Base-by-base conservation (phyloP, 2,329 filamentous ascomycete genomes). In the Phialocephala sp. region DNA sequence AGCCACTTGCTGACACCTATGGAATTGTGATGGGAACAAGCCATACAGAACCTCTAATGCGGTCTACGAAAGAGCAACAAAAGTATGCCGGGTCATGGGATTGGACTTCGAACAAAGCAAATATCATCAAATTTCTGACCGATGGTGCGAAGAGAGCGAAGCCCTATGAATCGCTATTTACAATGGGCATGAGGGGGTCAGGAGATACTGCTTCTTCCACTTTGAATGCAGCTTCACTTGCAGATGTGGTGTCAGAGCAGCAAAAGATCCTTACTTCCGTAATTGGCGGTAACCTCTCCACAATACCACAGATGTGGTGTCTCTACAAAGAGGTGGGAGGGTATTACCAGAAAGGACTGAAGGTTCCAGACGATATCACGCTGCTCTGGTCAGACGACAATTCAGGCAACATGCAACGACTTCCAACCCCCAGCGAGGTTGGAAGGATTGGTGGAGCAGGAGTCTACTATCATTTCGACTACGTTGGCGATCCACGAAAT, bases 241-340 rank as follows among this genome's bases (percentile, higher is more conserved):
- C 87, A 71, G 81, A 82, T 27, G 82, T 90, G 39, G 87, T 91
- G 8, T 71, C 80, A 2, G 82, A 85, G 41, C 88, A 91, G 74
- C 82, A 85, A 63, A 74, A 82, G 14, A 88, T 88, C 65, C 80
- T 89, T 43, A 61, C 58, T 37, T 79, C 79, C 36, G 81, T 84
- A 1, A 83, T 89, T 0, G 81, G 80, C 5, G 80, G 66, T 1
- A 69, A 69, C 24, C 79, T 75, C 2, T 77, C 80, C 6, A 76
- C 76, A 1, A 79, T 83, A 39, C 88, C 89, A 14, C 88, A 91
- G 76, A 83, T 88, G 77, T 91, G 89, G 88, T 90, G 88, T 71
- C 77, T 91, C 63, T 92, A 91, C 77, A 91, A 91, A 73, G 89
- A 92, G 74, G 88, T 92, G 2, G 87, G 88, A 77, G 84, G 84